Base-by-base conservation (phyloP, 129 eudicot genomes). In the Apium graveolens region DNA sequence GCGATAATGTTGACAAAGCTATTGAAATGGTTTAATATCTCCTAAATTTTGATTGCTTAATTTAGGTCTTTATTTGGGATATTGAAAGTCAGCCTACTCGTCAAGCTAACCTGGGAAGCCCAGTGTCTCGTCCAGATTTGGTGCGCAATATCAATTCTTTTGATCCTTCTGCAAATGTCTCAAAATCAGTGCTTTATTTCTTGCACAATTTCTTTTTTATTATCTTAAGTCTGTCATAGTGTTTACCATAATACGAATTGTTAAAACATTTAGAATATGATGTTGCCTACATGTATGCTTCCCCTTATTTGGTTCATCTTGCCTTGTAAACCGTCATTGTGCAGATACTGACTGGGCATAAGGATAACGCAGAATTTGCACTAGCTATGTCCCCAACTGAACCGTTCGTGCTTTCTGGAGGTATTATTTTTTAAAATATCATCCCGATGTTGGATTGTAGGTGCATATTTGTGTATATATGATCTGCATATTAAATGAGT, bases 341-440 rank as follows among this genome's bases (percentile, higher is more conserved):
- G 83, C 87, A 95, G 99, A 80, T 95, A 81, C 80, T 95, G 86
- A 87, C 92, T 44, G 96, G 99, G 60, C 97, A 95, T 82, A 80
- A 91, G 81, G 96, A 91, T 77, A 87, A 88, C 87, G 99, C 97
- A 2, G 96, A 91, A 84, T 95, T 91, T 84, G 99, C 97, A 72
- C 92, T 95, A 70, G 96, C 97, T 29, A 91, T 92, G 97, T 84
- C 89, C 78, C 97, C 90, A 37, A 87, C 86, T 21, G 99, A 95
- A 79, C 96, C 99, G 51, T 90, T 88, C 83, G 99, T 95, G 81
- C 97, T 95, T 44, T 95, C 96, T 83, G 96, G 98, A 90, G 97
- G 98, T 95, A 27, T 41, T 42, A 43, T 73, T 4, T 26, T 14
- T n/a, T 21, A 18, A 20, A 37, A 39, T 0, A 66, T 32, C 38